These are phyloP conservation scores for Sugiyamaella chiloensis DNA, from an alignment of 805 yeast species.

Conservation along the genomic window DNA sequence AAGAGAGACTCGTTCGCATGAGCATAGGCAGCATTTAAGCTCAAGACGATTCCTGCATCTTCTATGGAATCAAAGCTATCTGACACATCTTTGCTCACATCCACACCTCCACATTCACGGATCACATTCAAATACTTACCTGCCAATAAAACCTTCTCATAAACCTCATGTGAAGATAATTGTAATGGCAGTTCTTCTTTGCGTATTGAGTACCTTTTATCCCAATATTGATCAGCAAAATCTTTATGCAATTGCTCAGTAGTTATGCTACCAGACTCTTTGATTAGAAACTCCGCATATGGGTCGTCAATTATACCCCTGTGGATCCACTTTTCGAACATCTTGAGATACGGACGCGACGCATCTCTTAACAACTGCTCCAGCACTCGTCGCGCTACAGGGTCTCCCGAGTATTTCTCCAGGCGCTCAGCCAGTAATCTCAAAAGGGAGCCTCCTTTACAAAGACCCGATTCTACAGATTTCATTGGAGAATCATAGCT, in stretches of 20 bases:
- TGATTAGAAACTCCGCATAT: constrained; percentile 77
- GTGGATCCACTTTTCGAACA: constrained; percentile 77
- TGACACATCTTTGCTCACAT: constrained; percentile 33
- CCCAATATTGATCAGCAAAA: constrained; percentile 41
- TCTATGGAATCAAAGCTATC: constrained; percentile 35
- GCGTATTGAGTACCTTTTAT: constrained; percentile 60
- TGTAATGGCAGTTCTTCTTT: constrained; percentile 72
- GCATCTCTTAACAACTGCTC: constrained; percentile 52
- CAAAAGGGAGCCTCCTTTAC: constrained; percentile 74
- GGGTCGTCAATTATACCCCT: constrained; percentile 75
- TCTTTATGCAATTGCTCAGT: constrained; percentile 28
- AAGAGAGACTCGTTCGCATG: constrained; percentile 64
- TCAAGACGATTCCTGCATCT: constrained; percentile 48
- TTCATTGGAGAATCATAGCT: constrained; percentile 1
- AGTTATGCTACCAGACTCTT: constrained; percentile 32
- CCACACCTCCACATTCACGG: constrained; percentile 52
- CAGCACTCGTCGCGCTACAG: constrained; percentile 51
- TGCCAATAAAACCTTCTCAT: constrained; percentile 66
- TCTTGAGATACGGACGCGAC: constrained; percentile 58
- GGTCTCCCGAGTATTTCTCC: constrained; percentile 63
- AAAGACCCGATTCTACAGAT: constrained; percentile 6
- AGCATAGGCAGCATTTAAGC: constrained; percentile 57
- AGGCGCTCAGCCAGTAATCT: constrained; percentile 58
- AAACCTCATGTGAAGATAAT: constrained; percentile 50
- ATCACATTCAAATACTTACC: constrained; percentile 83